Evolutionary conservation across 129 eudicot species (phyloP).

Genomic region (Escallonia rubra): DNA sequence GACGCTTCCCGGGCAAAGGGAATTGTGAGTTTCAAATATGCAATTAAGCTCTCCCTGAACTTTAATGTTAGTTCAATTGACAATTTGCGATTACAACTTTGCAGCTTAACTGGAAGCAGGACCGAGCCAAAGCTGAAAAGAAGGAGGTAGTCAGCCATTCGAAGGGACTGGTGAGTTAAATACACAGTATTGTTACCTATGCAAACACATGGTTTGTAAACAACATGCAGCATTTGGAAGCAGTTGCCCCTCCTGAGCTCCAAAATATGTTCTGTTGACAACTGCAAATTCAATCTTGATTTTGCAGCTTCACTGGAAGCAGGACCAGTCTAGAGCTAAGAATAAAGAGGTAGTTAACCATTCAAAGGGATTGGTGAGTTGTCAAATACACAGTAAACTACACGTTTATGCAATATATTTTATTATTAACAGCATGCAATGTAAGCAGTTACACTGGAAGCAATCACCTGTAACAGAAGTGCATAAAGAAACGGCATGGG

Average conservation of each 20-base stretch:
- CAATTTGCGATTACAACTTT: slow-evolving; percentile 3
- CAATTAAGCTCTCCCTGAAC: background rate
- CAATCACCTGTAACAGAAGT: slow-evolving; percentile 24
- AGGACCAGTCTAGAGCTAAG: background rate
- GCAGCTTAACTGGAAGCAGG: slow-evolving; percentile 28
- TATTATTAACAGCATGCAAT: background rate
- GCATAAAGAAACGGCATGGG: slow-evolving; percentile 13
- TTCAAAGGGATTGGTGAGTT: slow-evolving; percentile 51
- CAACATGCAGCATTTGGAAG: too few relatives aligned
- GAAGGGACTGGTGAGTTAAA: background rate
- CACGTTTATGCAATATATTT: too few relatives aligned
- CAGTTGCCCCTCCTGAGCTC: too few relatives aligned
- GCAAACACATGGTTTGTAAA: too few relatives aligned
- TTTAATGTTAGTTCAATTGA: background rate
- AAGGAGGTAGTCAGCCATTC: background rate
- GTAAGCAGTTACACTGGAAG: slow-evolving; percentile 57
- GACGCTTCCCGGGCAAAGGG: slow-evolving; percentile 31
- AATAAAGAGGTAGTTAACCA: slow-evolving; percentile 21
- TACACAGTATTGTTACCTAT: too few relatives aligned
- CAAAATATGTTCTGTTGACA: too few relatives aligned
- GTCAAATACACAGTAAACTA: background rate
- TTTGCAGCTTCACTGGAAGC: background rate
- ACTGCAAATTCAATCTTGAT: background rate
- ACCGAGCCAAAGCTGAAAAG: slow-evolving; percentile 5
- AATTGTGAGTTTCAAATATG: slow-evolving; percentile 24